Conservation (phyloP, 2,329 filamentous ascomycete genomes). For the Scedosporium boydii region DNA sequence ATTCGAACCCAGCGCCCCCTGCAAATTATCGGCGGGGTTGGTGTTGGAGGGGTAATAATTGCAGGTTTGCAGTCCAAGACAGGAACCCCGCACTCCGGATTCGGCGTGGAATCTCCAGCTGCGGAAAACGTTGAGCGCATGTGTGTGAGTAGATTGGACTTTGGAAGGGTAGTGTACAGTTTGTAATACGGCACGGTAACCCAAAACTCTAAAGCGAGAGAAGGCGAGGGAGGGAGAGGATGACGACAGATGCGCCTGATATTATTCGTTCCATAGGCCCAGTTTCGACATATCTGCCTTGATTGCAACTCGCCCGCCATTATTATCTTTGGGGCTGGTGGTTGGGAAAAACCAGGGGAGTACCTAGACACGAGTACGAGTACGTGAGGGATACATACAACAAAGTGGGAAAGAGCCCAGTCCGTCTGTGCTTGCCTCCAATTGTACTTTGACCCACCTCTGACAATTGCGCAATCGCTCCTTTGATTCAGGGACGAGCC, state of each 20-base stretch:
- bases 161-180: background rate
- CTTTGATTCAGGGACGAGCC: background rate
- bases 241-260: background rate
- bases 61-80: background rate
- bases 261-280: background rate
- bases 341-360: background rate
- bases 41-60: background rate
- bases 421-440: background rate
- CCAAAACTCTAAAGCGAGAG: background rate
- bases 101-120: background rate
- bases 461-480: constrained; percentile 1
- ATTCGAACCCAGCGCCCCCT: background rate
- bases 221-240: background rate
- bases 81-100: constrained; percentile 1
- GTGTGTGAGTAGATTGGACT: background rate
- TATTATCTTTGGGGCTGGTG: background rate
- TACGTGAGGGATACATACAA: background rate
- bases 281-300: background rate
- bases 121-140: background rate
- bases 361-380: background rate
- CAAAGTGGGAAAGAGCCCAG: background rate
- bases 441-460: background rate
- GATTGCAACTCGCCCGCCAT: background rate
- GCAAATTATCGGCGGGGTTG: background rate
- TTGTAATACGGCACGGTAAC: background rate